Conservation (phyloP, 2,329 filamentous ascomycete species). For the Paraphoma chrysanthemicola region DNA sequence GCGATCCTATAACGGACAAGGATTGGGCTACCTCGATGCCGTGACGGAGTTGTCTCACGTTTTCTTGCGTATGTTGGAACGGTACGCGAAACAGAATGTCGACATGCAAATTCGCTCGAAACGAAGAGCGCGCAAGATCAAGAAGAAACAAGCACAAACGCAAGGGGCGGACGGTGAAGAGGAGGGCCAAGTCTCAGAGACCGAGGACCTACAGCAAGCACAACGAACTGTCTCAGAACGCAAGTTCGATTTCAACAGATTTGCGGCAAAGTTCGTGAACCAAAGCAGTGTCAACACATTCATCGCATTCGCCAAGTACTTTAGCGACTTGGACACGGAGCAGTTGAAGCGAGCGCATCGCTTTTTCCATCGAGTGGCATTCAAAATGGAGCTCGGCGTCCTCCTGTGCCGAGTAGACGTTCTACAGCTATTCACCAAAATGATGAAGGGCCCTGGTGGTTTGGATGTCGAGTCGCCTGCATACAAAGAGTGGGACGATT, state of each 20-base stretch:
- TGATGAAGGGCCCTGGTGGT: constrained; percentile 87
- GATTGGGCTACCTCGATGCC: constrained; percentile 90
- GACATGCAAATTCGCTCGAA: constrained; percentile 92
- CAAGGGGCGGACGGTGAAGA: constrained; percentile 59
- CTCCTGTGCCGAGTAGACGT: constrained; percentile 92
- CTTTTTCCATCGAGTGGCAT: constrained; percentile 91
- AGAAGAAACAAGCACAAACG: constrained; percentile 63
- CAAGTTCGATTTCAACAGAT: constrained; percentile 91
- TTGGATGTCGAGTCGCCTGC: constrained; percentile 71
- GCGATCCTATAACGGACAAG: constrained; percentile 89
- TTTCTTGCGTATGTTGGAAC: constrained; percentile 88
- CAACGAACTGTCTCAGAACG: constrained; percentile 78
- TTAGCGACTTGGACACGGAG: constrained; percentile 76
- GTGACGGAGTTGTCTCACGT: constrained; percentile 90
- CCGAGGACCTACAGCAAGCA: constrained; percentile 74
- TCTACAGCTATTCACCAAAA: constrained; percentile 82
- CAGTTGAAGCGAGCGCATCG: constrained; percentile 93
- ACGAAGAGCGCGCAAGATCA: constrained; percentile 74
- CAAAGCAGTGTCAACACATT: constrained; percentile 92
- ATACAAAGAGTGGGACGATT: constrained; percentile 89
- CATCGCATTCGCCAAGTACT: constrained; percentile 78
- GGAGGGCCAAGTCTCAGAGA: constrained; percentile 62
- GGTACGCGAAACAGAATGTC: constrained; percentile 92
- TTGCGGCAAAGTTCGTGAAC: constrained; percentile 79
- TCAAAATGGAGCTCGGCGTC: constrained; percentile 91